Evolutionary conservation across 2,329 filamentous ascomycete genomes (phyloP).

Genomic region (Diaporthe ilicicola): DNA sequence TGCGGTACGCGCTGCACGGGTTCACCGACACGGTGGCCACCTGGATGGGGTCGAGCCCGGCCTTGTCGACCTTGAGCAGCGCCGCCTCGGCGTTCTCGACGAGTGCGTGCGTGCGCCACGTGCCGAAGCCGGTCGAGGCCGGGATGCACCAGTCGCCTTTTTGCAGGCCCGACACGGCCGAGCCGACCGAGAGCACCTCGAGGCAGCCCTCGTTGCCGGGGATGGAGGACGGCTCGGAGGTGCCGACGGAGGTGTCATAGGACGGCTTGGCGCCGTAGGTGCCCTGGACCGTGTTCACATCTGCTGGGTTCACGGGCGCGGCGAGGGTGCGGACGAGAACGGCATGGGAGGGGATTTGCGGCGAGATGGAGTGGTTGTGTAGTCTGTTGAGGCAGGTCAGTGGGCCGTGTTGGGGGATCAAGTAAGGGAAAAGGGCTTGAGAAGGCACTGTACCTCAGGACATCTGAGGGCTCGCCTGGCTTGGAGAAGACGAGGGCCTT

Average conservation of each 20-base stretch:
- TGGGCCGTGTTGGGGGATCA: neutral
- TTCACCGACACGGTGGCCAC: slow-evolving; percentile 92
- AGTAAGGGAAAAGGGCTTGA: neutral
- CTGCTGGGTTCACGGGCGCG: slow-evolving; percentile 93
- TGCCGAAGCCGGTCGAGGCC: slow-evolving; percentile 83
- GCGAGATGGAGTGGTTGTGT: slow-evolving; percentile 80
- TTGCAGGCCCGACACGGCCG: slow-evolving; percentile 59
- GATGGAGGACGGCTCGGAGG: slow-evolving; percentile 76
- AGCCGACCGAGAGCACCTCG: slow-evolving; percentile 79
- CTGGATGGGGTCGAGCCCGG: slow-evolving; percentile 77
- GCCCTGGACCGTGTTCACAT: slow-evolving; percentile 98
- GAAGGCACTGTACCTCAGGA: slow-evolving; percentile 61
- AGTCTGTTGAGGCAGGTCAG: slow-evolving; percentile 53
- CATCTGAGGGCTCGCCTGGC: slow-evolving; percentile 78
- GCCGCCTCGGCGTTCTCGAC: slow-evolving; percentile 60
- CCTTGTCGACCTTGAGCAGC: slow-evolving; percentile 75
- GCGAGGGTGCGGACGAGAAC: slow-evolving; percentile 89
- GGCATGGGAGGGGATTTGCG: slow-evolving; percentile 68
- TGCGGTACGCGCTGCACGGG: slow-evolving; percentile 92
- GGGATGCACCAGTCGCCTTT: slow-evolving; percentile 96
- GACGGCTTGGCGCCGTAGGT: slow-evolving; percentile 88
- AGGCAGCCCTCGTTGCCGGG: slow-evolving; percentile 94
- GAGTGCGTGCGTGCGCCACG: slow-evolving; percentile 92
- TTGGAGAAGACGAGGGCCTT: slow-evolving; percentile 82
- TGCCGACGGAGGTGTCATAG: slow-evolving; percentile 81